A percentile compares a stretch with the other conserved stretches of the same genome.
phyloP scores from a whole-genome alignment of 306 rosid species.

The Boehmeria nivea region DNA sequence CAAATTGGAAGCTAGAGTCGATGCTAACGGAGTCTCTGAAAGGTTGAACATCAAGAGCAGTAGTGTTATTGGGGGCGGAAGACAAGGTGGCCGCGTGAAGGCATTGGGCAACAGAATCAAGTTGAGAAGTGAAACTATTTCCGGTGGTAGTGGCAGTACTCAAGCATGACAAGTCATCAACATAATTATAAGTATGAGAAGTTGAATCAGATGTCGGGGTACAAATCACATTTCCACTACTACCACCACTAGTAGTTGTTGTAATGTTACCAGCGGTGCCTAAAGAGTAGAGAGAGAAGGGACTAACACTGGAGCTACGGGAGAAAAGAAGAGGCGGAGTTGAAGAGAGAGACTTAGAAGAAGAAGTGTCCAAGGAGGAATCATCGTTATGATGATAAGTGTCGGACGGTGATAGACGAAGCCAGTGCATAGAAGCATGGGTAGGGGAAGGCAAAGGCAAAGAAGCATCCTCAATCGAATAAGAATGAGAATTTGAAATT shows the following conservation, averaged over 20 bases:
- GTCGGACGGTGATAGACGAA: slow-evolving; percentile 41
- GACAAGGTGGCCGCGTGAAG: slow-evolving; percentile 33
- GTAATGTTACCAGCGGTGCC: slow-evolving; percentile 7
- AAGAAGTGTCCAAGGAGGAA: slow-evolving; percentile 8
- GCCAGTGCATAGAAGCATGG: slow-evolving; percentile 82
- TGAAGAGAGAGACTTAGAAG: not conserved
- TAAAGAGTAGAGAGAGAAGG: slow-evolving; percentile 53
- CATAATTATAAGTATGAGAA: slow-evolving; percentile 41
- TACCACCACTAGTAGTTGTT: not conserved
- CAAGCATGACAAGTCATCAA: slow-evolving; percentile 12
- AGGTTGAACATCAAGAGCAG: too few relatives aligned
- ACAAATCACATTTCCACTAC: slow-evolving; percentile 56
- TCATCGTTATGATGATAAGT: slow-evolving; percentile 28
- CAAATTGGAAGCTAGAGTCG: slow-evolving; percentile 73
- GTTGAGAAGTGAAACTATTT: slow-evolving; percentile 29
- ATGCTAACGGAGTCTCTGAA: slow-evolving; percentile 34
- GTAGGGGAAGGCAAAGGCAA: slow-evolving; percentile 41
- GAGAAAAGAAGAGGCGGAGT: not conserved
- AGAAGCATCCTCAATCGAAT: not conserved
- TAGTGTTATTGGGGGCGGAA: slow-evolving; percentile 19
- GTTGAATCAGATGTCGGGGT: slow-evolving; percentile 67
- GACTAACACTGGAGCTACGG: slow-evolving; percentile 8
- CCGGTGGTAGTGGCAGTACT: slow-evolving; percentile 27
- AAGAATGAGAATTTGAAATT: slow-evolving; percentile 20
- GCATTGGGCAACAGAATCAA: slow-evolving; percentile 31